Percentiles rank a stretch among this genome's conserved stretches.
These are phyloP conservation scores for Iodosphaeria phyllophila DNA, from an alignment of 2,329 filamentous ascomycete genomes.

Conservation along the genomic window DNA sequence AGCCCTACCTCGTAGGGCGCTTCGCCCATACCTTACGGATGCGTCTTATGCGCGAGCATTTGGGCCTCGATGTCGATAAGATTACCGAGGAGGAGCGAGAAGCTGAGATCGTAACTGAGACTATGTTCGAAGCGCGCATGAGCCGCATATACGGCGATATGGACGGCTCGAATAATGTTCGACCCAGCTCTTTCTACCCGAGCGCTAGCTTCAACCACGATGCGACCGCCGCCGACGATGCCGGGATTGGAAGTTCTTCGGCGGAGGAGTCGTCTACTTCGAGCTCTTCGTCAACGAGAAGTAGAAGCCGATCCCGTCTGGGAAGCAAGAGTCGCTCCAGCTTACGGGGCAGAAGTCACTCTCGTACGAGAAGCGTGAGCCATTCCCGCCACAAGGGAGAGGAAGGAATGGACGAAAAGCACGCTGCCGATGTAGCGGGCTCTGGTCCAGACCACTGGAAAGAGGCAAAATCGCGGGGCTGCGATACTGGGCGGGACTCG, in stretches of 20 bases:
- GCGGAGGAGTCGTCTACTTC: constrained; percentile 5
- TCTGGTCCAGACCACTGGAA: constrained; percentile 62
- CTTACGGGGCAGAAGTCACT: too few species aligned
- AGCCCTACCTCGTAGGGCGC: constrained; percentile 74
- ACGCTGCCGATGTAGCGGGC: constrained; percentile 48
- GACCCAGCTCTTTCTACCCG: constrained; percentile 1
- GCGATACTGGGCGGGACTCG: constrained; percentile 51
- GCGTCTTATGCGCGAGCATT: constrained; percentile 88
- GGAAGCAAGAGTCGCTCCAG: too few species aligned
- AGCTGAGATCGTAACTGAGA: constrained; percentile 9
- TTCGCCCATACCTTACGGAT: constrained; percentile 88
- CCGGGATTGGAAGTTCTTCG: constrained; percentile 4
- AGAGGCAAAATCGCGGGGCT: constrained; percentile 37
- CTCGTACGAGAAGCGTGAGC: constrained; percentile 22
- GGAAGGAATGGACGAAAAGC: not conserved
- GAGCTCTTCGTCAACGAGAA: constrained; percentile 8
- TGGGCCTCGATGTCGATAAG: constrained; percentile 88
- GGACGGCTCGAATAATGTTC: constrained; percentile 10
- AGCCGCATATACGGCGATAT: constrained; percentile 39
- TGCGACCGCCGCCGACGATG: constrained; percentile 5
- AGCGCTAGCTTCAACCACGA: constrained; percentile 14
- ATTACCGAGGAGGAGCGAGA: constrained; percentile 63
- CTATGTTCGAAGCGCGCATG: constrained; percentile 27
- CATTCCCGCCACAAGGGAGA: constrained; percentile 41
- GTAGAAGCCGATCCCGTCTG: too few species aligned